Base-by-base conservation (phyloP, 2,329 filamentous ascomycete species). In the Fusarium austroafricanum region DNA sequence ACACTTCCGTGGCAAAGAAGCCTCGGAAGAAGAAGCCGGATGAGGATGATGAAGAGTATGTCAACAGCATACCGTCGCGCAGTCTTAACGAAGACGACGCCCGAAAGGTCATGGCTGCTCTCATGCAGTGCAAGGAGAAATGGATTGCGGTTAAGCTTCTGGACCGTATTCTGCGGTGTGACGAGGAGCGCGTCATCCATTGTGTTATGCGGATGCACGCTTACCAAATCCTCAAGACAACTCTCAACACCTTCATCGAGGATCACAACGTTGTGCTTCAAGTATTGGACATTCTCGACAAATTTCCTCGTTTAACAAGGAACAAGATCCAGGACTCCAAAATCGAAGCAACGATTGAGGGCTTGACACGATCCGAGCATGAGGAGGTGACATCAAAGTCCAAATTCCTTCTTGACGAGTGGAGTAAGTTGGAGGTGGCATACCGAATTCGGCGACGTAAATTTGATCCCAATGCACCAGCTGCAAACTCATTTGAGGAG, bases 121-220 rank as follows among this genome's bases (percentile, higher is more conserved):
- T 99, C 61, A 94, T 97, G 89, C 95, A 97, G 79, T 97, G 93
- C 85, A 97, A 97, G 80, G 96, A 99, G 84, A 97, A 97, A 80
- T 99, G 96, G 96, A 97, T 99, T 79, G 94, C 93, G 4, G 94
- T 97, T 80, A 98, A 98, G 81, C 84, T 99, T 57, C 87, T 99
- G 61, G 87, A 90, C 71, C 94, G 96, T 52, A 94, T 99, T 65
- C 93, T 97, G 79, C 87, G 88, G 39, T 94, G 92, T 76, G 88
- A 95, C 47, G 94, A 97, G 71, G 93, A 97, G 75, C 89, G 89
- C 67, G 93, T 97, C 56, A 89, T 92, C 63, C 92, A 96, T 78
- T 89, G 91, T 52, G 94, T 98, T 38, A 92, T 97, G 75, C 92
- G 93, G 74, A 96, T 98, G 91, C 96, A 98, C 82, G 96, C 95